A percentile compares a stretch with the other conserved stretches of the same genome.
These are phyloP conservation scores for Starmera pachycereana DNA, from an alignment of 805 yeast species.

Conservation along the genomic window DNA sequence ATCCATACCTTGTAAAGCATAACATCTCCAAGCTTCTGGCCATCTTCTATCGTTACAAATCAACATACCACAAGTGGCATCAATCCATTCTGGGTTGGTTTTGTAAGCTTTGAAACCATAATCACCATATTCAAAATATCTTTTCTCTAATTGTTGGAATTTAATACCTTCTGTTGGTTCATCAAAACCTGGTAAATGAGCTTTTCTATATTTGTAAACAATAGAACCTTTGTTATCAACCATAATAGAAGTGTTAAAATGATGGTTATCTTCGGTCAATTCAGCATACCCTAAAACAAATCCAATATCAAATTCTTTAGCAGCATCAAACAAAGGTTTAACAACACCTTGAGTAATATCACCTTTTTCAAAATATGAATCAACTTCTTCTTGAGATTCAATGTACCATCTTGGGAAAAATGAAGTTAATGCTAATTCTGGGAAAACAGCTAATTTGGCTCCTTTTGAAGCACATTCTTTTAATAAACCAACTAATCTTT, in stretches of 20 bases:
- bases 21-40: constrained; percentile 32
- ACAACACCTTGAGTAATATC: constrained; percentile 21
- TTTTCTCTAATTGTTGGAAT: constrained; percentile 28
- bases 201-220: constrained; percentile 26
- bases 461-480: constrained; percentile 22
- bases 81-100: constrained; percentile 25
- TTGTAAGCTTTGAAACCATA: constrained; percentile 26
- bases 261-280: constrained; percentile 26
- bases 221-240: constrained; percentile 22
- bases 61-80: constrained; percentile 26
- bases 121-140: constrained; percentile 29
- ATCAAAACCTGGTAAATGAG: constrained; percentile 26
- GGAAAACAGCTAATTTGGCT: constrained; percentile 25
- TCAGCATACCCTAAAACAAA: constrained; percentile 29
- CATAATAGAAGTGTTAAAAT: constrained; percentile 23
- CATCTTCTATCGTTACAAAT: constrained; percentile 32
- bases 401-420: constrained; percentile 28
- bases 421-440: constrained; percentile 26
- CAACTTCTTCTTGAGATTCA: constrained; percentile 24
- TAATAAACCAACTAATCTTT: constrained; percentile 20
- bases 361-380: constrained; percentile 25
- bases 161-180: constrained; percentile 24
- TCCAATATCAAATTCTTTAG: constrained; percentile 20
- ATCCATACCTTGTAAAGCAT: constrained; percentile 30
- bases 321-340: constrained; percentile 23